These are phyloP conservation scores for Apiotrichum gracile DNA, from an alignment of 1,284 basidiomycete genomes.

Conservation along the genomic window DNA sequence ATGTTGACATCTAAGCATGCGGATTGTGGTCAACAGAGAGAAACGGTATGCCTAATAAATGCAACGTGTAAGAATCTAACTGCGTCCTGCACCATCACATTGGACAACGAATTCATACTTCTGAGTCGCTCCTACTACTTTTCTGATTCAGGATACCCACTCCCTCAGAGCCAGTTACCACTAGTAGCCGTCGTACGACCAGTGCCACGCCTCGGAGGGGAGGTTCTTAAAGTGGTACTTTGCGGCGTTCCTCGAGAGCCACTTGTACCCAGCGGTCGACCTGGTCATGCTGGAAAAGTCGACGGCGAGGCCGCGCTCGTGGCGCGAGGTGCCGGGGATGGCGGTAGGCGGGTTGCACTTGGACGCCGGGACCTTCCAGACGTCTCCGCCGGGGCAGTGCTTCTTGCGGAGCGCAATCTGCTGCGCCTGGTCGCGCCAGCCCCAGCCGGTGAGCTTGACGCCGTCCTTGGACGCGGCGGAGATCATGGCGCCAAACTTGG, in stretches of 20 bases:
- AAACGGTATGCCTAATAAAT: too few species aligned
- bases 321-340: neutral
- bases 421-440: neutral
- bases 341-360: neutral
- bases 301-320: conserved; percentile 6
- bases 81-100: too few species aligned
- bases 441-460: neutral
- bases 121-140: too few species aligned
- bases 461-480: neutral
- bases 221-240: conserved; percentile 4
- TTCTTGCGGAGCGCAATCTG: conserved; percentile 2
- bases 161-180: too few species aligned
- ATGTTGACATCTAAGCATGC: neutral
- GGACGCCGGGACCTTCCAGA: neutral
- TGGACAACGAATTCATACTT: too few species aligned
- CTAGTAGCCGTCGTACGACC: conserved; percentile 6
- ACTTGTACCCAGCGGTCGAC: neutral
- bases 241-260: neutral
- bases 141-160: too few species aligned
- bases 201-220: conserved; percentile 2
- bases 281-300: neutral
- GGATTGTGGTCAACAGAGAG: too few species aligned
- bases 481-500: neutral
- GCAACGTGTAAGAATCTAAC: too few species aligned
- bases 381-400: conserved; percentile 3